These are phyloP conservation scores for Pseudogymnoascus verrucosus DNA, from an alignment of 2,329 filamentous ascomycete species.

Conservation along the genomic window DNA sequence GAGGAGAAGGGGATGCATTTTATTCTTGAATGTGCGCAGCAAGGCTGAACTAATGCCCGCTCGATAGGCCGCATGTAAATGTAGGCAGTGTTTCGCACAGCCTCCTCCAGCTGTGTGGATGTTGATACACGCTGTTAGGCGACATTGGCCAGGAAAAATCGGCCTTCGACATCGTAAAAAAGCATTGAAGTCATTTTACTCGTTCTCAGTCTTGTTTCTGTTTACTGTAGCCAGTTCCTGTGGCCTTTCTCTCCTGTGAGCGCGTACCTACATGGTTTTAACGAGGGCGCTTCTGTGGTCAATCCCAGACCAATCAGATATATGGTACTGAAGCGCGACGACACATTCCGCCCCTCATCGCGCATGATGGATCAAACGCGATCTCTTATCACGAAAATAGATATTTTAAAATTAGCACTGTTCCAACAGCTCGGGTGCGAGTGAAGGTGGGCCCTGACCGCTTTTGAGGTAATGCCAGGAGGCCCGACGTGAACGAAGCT, in stretches of 20 bases:
- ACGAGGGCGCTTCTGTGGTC: background rate
- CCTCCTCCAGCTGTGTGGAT: background rate
- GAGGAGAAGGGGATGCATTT: background rate
- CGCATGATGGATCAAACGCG: background rate
- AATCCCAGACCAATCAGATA: background rate
- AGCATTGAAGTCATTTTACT: background rate
- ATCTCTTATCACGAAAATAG: background rate
- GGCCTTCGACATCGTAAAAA: too few species aligned
- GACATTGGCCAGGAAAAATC: background rate
- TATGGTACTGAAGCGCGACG: background rate
- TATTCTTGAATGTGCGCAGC: background rate
- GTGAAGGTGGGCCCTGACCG: background rate
- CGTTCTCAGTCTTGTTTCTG: background rate
- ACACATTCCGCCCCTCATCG: background rate
- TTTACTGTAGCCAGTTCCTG: background rate
- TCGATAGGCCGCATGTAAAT: background rate
- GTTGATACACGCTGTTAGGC: background rate
- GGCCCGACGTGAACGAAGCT: background rate
- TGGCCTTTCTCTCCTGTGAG: background rate
- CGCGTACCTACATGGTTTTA: background rate
- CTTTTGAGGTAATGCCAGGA: background rate
- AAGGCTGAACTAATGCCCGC: background rate
- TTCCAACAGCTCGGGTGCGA: background rate
- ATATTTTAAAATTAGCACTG: background rate
- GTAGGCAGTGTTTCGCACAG: background rate